These are phyloP conservation scores for Talaromyces pinophilus DNA, from an alignment of 2,329 filamentous ascomycete species.

Conservation along the genomic window DNA sequence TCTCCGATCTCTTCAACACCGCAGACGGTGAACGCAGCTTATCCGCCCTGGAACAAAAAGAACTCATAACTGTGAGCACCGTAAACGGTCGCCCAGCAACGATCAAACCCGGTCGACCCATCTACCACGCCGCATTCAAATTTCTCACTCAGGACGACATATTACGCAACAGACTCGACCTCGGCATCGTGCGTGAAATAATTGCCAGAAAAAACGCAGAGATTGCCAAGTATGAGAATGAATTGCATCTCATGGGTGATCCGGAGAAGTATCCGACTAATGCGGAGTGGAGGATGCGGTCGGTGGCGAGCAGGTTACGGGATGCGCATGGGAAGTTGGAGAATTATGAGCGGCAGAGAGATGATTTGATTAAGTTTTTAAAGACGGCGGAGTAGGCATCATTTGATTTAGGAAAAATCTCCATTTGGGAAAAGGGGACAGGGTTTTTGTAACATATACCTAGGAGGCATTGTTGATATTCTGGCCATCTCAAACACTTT, in stretches of 20 bases:
- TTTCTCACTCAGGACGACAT: conserved; percentile 70
- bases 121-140: conserved; percentile 81
- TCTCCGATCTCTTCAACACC: conserved; percentile 70
- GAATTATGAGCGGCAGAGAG: conserved; percentile 71
- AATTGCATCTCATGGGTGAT: conserved; percentile 69
- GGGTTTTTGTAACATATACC: background rate
- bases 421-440: background rate
- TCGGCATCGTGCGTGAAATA: conserved; percentile 68
- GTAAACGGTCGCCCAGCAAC: conserved; percentile 73
- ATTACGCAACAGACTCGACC: conserved; percentile 70
- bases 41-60: conserved; percentile 77
- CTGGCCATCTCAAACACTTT: background rate
- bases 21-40: conserved; percentile 72
- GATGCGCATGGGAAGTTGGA: conserved; percentile 74
- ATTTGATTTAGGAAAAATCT: background rate
- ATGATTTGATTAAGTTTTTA: conserved; percentile 69
- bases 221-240: conserved; percentile 77
- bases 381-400: conserved; percentile 27
- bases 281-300: conserved; percentile 66
- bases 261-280: conserved; percentile 71
- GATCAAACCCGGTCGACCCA: conserved; percentile 79
- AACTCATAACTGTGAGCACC: conserved; percentile 76
- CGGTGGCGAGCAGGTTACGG: conserved; percentile 72
- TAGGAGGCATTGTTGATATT: background rate
- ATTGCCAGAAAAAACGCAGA: conserved; percentile 70